Conservation (phyloP, 768 basidiomycete genomes). For the Phaffia tasmanica region DNA sequence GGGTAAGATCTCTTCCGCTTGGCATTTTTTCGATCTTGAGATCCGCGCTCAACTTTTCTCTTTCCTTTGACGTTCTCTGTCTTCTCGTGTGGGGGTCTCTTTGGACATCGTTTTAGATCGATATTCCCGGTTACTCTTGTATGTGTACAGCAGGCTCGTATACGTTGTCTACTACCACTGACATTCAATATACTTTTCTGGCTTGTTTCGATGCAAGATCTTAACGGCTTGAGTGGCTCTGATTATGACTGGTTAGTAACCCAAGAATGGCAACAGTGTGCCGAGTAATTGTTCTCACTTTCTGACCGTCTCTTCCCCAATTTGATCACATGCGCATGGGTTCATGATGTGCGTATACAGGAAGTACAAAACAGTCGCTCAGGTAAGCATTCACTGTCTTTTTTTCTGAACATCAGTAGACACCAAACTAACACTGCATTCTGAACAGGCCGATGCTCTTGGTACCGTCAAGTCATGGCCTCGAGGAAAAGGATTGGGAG, state of each 20-base stretch:
- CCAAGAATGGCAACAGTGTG: no score
- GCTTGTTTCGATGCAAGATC: conserved; percentile 4
- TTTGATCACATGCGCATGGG: no score
- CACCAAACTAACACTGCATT: conserved; percentile 39
- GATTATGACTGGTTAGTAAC: conserved; percentile 17
- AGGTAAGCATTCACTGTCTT: conserved; percentile 23
- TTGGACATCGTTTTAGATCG: conserved; percentile 3
- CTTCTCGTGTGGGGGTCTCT: not conserved
- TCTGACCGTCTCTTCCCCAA: no score
- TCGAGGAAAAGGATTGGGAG: conserved; percentile 56
- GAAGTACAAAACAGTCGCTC: conserved; percentile 31
- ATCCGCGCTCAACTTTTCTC: not conserved
- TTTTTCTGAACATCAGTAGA: not conserved
- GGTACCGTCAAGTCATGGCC: conserved; percentile 18
- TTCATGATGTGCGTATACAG: no score
- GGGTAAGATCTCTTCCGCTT: not conserved
- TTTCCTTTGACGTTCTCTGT: not conserved
- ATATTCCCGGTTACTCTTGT: conserved; percentile 23
- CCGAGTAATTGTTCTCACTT: no score
- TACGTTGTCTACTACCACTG: not conserved
- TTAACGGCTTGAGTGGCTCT: conserved; percentile 11
- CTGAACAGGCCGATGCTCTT: conserved; percentile 32
- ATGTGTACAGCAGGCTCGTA: not conserved
- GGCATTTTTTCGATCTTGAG: not conserved
- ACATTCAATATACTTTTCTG: not conserved